phyloP scores from a whole-genome alignment of 2,329 filamentous ascomycete species.

The Alternaria alternata region DNA sequence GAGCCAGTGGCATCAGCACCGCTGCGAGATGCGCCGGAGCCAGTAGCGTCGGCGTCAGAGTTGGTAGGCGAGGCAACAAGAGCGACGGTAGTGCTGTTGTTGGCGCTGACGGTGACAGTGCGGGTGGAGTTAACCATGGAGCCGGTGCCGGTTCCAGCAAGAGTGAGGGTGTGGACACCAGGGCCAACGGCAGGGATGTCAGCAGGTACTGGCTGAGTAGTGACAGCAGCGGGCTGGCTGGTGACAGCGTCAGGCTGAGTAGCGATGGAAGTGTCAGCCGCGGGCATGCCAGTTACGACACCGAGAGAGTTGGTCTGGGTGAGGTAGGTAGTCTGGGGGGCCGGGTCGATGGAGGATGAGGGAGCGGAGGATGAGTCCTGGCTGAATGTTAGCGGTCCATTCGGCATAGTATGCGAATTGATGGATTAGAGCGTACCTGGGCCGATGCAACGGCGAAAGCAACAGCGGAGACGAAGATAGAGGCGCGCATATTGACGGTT shows the following conservation, averaged over 20 bases:
- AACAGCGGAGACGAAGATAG: slow-evolving; percentile 39
- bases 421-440: slow-evolving; percentile 30
- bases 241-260: slow-evolving; percentile 36
- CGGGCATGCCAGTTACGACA: slow-evolving; percentile 43
- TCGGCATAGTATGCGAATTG: slow-evolving; percentile 14
- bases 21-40: slow-evolving; percentile 16
- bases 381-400: slow-evolving; percentile 7
- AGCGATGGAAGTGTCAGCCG: slow-evolving; percentile 34
- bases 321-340: slow-evolving; percentile 41
- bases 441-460: slow-evolving; percentile 43
- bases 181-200: slow-evolving; percentile 48
- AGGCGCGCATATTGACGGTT: slow-evolving; percentile 42
- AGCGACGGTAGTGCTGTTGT: slow-evolving; percentile 46
- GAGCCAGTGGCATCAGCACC: slow-evolving; percentile 23
- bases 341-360: slow-evolving; percentile 32
- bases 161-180: slow-evolving; percentile 46
- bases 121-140: slow-evolving; percentile 39
- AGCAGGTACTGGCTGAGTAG: slow-evolving; percentile 37
- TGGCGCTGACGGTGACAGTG: slow-evolving; percentile 44
- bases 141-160: slow-evolving; percentile 33
- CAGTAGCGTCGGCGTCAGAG: slow-evolving; percentile 18
- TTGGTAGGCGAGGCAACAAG: slow-evolving; percentile 22
- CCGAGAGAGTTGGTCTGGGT: slow-evolving; percentile 46
- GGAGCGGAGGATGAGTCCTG: slow-evolving; percentile 10
- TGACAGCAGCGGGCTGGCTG: slow-evolving; percentile 31